These are phyloP conservation scores for Alectoria sarmentosa DNA, from an alignment of 495 filamentous ascomycete species.

Conservation along the genomic window DNA sequence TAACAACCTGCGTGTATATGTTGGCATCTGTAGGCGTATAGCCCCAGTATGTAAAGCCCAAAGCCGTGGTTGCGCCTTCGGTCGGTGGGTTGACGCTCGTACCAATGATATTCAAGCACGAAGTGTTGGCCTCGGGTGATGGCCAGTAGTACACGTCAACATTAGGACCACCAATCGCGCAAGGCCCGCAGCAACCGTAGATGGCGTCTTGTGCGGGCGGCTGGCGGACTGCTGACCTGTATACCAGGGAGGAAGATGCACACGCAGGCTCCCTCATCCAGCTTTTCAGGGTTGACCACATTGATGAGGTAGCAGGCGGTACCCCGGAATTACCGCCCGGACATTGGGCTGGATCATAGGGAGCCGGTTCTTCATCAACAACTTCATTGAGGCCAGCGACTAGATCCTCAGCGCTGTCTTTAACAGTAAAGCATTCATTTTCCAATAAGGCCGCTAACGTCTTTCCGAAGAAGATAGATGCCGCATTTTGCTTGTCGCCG, in stretches of 20 bases:
- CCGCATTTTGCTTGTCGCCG: background rate
- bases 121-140: constrained; percentile 4
- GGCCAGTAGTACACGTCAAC: constrained; percentile 16
- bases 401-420: background rate
- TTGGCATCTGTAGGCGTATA: background rate
- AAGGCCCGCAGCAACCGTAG: constrained; percentile 10
- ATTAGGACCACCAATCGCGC: background rate
- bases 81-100: constrained; percentile 1
- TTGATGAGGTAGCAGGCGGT: background rate
- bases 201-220: constrained; percentile 1
- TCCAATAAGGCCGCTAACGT: no score
- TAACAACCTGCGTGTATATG: background rate
- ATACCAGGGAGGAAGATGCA: background rate
- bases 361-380: no score
- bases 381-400: background rate
- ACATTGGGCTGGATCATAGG: background rate
- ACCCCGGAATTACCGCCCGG: background rate
- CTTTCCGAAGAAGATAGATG: background rate
- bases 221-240: background rate
- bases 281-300: background rate
- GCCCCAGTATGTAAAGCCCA: background rate
- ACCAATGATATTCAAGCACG: constrained; percentile 4
- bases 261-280: constrained; percentile 13
- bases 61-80: background rate
- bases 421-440: no score